phyloP scores from a whole-genome alignment of 371 early-diverging fungal species.

The Batkoa obscura region DNA sequence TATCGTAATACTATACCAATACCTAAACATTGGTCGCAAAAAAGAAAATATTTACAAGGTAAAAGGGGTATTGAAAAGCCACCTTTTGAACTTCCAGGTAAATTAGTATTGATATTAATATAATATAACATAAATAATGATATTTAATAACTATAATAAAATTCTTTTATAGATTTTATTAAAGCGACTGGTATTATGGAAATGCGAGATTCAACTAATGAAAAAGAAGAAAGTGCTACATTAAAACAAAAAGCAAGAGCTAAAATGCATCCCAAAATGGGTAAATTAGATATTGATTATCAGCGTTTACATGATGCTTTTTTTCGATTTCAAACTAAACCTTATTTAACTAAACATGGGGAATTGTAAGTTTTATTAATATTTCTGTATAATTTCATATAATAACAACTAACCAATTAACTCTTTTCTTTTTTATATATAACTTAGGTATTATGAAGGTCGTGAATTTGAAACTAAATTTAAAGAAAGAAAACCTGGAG shows the following conservation, averaged over 20 bases:
- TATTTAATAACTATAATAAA: neutral
- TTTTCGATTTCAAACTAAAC: constrained; percentile 83
- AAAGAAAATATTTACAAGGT: constrained; percentile 86
- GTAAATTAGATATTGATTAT: constrained; percentile 87
- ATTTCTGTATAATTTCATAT: neutral
- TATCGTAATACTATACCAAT: constrained; percentile 88
- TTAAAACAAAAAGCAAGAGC: constrained; percentile 77
- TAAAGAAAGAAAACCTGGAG: constrained; percentile 78
- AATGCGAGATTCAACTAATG: constrained; percentile 74
- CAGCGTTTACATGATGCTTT: constrained; percentile 94
- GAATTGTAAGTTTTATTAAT: constrained; percentile 42
- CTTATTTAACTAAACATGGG: constrained; percentile 64
- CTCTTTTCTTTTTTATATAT: no score
- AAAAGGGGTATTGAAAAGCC: constrained; percentile 91
- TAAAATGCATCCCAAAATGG: constrained; percentile 85
- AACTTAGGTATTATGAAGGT: constrained; percentile 78
- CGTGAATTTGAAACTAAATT: constrained; percentile 85
- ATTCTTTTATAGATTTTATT: constrained; percentile 54
- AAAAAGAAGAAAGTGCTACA: constrained; percentile 60
- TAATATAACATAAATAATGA: neutral
- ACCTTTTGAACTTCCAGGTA: constrained; percentile 84
- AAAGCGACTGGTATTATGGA: constrained; percentile 94
- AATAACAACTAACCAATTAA: neutral
- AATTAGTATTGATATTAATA: neutral
- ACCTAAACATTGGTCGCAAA: constrained; percentile 90